Percentiles rank a stretch among this genome's conserved stretches.
Conservation (phyloP, 2,329 filamentous ascomycete genomes). For the Colletotrichum sp. region DNA sequence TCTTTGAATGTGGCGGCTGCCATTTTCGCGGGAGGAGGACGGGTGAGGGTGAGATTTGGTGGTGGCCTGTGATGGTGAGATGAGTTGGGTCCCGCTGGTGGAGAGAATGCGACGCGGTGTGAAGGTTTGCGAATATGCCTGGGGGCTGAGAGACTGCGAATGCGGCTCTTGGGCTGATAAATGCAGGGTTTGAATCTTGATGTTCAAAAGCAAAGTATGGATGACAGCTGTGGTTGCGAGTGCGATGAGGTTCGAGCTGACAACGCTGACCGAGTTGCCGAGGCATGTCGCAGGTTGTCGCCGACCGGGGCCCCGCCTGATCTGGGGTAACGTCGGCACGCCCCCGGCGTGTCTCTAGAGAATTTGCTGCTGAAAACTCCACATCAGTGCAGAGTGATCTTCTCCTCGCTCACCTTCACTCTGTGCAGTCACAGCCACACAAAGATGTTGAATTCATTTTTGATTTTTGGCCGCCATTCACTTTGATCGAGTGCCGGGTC, state of each 20-base stretch:
- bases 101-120: not conserved
- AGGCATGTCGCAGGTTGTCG: slow-evolving; percentile 10
- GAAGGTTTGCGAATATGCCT: not conserved
- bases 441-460: not conserved
- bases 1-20: slow-evolving; percentile 29
- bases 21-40: not conserved
- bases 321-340: slow-evolving; percentile 1
- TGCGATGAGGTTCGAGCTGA: not conserved
- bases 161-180: not conserved
- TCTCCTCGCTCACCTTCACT: not conserved
- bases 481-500: not conserved
- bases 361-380: not conserved
- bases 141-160: not conserved
- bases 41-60: not conserved
- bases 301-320: slow-evolving; percentile 5
- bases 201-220: not conserved
- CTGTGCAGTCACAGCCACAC: not conserved
- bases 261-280: slow-evolving; percentile 12
- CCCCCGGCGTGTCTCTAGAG: not conserved
- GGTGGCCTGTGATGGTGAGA: not conserved
- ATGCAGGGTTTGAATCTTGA: not conserved
- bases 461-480: not conserved
- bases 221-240: slow-evolving; percentile 7
- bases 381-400: not conserved
- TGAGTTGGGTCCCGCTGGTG: not conserved